Base-by-base conservation (phyloP, 108 stramenopile species). In the Cyclotella sp. region DNA sequence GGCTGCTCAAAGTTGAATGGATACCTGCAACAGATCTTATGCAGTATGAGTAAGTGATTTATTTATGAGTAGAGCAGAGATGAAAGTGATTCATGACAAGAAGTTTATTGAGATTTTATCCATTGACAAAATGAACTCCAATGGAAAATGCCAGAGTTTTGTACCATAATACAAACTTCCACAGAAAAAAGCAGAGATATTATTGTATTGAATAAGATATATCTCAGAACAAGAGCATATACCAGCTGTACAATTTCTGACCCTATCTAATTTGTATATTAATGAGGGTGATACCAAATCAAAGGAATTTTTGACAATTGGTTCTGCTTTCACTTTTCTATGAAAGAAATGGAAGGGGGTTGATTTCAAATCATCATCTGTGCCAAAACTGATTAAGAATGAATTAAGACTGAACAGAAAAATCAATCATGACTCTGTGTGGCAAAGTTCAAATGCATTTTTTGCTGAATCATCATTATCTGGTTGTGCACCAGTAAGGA, bases 161-260 rank as follows among this genome's bases (percentile, higher is more conserved):
- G 49, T 78, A 27, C 79, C 68, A 19, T 72, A 81, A 24, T 39
- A 26, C 21, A 63, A 85, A 63, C 71, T 57, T 39, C 57, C 73
- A 27, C 68, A 70, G 80, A 39, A 62, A 12, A 70, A 72, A 55
- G 63, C 15, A 72, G 73, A 11, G 85, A 72, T 53, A 67, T 91
- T 0, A 71, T 96, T 15, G 81, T 96, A 21, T 55, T 96, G 66
- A 82, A 96, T 82, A 96, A 96, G 91, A 28, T 91, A 87, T 72
- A 90, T 96, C 0, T 88, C 88, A 7, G 86, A 83, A 21, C 92
- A 93, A 70, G 87, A 73, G 49, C 75, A 78, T 59, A 68, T 76
- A 22, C 89, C 91, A 16, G 89, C 89, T 1, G 83, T 89, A 8
- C 65, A 85, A 47, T 72, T 93, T n/a, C 58, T 91, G 42, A 92